phyloP scores from a whole-genome alignment of 2,329 filamentous ascomycete genomes.

The Aureobasidium pullulans region DNA sequence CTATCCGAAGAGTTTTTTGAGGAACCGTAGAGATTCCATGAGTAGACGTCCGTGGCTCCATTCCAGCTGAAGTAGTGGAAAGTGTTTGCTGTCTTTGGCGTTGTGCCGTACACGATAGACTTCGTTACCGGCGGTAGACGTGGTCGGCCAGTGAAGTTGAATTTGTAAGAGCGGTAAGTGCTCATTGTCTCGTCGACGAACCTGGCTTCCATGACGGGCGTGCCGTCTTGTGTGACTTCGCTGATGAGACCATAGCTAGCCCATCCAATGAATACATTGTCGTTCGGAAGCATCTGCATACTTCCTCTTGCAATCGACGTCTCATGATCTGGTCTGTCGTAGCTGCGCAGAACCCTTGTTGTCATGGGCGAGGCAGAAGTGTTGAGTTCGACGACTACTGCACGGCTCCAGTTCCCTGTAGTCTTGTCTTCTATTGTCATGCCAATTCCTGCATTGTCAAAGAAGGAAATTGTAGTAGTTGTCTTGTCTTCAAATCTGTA shows the following conservation, averaged over 20 bases:
- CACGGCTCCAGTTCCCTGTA: neutral
- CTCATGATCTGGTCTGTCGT: constrained; percentile 27
- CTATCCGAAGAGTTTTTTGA: neutral
- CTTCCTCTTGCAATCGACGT: constrained; percentile 28
- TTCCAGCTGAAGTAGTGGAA: constrained; percentile 30
- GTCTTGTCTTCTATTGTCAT: neutral
- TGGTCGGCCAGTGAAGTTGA: constrained; percentile 26
- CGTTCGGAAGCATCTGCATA: constrained; percentile 28
- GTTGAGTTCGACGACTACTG: constrained; percentile 8
- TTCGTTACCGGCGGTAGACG: constrained; percentile 23
- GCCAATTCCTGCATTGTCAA: constrained; percentile 12
- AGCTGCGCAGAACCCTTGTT: constrained; percentile 16
- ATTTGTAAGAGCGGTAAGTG: constrained; percentile 35
- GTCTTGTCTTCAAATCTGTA: constrained; percentile 16
- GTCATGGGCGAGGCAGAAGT: neutral
- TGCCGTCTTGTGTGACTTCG: constrained; percentile 26
- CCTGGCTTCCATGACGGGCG: constrained; percentile 26
- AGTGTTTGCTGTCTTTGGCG: constrained; percentile 22
- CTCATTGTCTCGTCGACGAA: constrained; percentile 28
- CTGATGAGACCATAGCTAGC: constrained; percentile 29
- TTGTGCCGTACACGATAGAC: constrained; percentile 25
- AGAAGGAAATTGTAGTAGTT: constrained; percentile 3
- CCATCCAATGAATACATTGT: constrained; percentile 32
- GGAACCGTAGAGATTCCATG: constrained; percentile 28
- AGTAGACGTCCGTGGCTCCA: constrained; percentile 31